phyloP scores from a whole-genome alignment of 371 early-diverging fungal species.

The Lichtheimia hyalospora region DNA sequence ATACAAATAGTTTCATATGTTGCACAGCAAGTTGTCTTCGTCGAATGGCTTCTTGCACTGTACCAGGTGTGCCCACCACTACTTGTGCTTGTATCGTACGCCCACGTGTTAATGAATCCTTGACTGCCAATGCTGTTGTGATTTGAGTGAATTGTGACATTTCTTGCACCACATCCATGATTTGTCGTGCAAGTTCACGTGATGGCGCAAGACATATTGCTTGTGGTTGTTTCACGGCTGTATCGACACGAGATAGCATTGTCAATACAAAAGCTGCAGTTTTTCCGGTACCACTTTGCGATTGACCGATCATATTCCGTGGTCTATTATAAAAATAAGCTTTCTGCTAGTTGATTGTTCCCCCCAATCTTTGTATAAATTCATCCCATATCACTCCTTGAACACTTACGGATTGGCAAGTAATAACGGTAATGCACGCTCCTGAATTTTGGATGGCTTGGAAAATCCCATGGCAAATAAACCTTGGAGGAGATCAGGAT shows the following conservation, averaged over 20 bases:
- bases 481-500: constrained; percentile 83
- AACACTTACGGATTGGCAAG: constrained; percentile 65
- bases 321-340: constrained; percentile 21
- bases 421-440: constrained; percentile 90
- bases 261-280: constrained; percentile 96
- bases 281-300: constrained; percentile 59
- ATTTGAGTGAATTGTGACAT: constrained; percentile 89
- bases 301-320: constrained; percentile 49
- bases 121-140: constrained; percentile 74
- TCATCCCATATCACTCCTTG: not conserved
- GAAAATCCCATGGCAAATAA: constrained; percentile 92
- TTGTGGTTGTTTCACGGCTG: constrained; percentile 49
- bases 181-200: constrained; percentile 97
- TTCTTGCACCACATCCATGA: constrained; percentile 83
- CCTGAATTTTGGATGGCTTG: constrained; percentile 96
- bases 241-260: constrained; percentile 79
- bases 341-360: too few relatives aligned
- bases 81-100: constrained; percentile 74
- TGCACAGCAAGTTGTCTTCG: constrained; percentile 57
- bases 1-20: constrained; percentile 74
- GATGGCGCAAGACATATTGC: constrained; percentile 96
- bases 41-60: constrained; percentile 76
- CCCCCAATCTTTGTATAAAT: not conserved
- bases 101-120: constrained; percentile 56
- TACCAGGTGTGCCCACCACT: constrained; percentile 97